A percentile compares a stretch with the other conserved stretches of the same genome.
phyloP scores from a whole-genome alignment of 495 filamentous ascomycete genomes.

The Chaetomium tenue region DNA sequence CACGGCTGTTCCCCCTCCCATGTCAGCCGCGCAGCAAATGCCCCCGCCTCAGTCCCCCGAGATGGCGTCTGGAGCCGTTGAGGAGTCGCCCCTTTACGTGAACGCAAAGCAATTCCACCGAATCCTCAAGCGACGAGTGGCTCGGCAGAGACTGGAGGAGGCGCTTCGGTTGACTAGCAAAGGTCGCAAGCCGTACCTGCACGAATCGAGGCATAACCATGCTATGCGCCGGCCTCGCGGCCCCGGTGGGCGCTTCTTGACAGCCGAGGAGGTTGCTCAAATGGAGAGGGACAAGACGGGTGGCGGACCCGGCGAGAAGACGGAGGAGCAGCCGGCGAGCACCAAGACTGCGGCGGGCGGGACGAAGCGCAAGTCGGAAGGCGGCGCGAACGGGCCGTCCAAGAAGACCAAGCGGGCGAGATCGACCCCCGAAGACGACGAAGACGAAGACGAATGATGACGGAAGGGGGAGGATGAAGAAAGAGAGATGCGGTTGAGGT shows the following conservation, averaged over 20 bases:
- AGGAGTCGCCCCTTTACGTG: constrained; percentile 95
- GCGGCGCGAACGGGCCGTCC: constrained; percentile 42
- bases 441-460: constrained; percentile 49
- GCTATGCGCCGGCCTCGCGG: constrained; percentile 95
- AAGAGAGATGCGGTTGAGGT: constrained; percentile 17
- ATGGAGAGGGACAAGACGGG: constrained; percentile 66
- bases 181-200: constrained; percentile 93
- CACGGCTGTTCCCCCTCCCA: constrained; percentile 45
- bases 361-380: constrained; percentile 47
- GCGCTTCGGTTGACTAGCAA: constrained; percentile 87
- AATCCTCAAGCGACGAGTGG: constrained; percentile 89
- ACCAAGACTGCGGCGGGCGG: constrained; percentile 43
- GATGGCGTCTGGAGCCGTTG: constrained; percentile 68
- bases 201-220: constrained; percentile 98
- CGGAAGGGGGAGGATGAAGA: constrained; percentile 12
- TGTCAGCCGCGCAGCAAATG: constrained; percentile 50
- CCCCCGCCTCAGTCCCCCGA: constrained; percentile 79
- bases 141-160: constrained; percentile 90
- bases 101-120: constrained; percentile 99
- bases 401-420: constrained; percentile 57
- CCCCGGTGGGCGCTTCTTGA: constrained; percentile 95
- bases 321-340: constrained; percentile 24
- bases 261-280: constrained; percentile 92
- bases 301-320: constrained; percentile 38
- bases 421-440: constrained; percentile 48